Conservation (phyloP, 257 asterid species). For the Avicennia marina region DNA sequence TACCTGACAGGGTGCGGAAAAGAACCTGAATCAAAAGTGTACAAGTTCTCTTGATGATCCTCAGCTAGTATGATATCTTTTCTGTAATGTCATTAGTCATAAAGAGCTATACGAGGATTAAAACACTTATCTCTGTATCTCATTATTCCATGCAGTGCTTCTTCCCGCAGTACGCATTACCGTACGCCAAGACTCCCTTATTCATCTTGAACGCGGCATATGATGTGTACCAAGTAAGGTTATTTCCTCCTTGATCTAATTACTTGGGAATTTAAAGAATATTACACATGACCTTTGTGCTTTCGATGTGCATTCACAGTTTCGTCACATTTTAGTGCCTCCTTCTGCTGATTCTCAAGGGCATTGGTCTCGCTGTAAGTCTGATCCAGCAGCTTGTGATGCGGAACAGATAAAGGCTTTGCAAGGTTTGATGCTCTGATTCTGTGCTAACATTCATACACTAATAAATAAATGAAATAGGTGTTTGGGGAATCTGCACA, state of each 20-base stretch:
- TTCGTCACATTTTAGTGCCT: constrained; percentile 80
- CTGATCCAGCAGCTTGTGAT: constrained; percentile 50
- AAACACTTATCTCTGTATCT: too few relatives aligned
- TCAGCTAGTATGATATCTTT: constrained; percentile 39
- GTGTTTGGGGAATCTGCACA: too few relatives aligned
- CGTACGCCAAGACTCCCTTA: constrained; percentile 63
- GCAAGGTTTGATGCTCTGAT: constrained; percentile 53
- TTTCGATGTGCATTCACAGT: constrained; percentile 28
- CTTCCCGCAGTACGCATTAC: constrained; percentile 83
- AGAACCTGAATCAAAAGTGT: constrained; percentile 65
- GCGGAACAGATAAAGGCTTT: constrained; percentile 48
- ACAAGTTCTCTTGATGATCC: constrained; percentile 45
- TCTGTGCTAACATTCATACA: too few relatives aligned
- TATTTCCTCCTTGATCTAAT: background rate
- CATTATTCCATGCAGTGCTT: constrained; percentile 52
- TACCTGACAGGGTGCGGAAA: constrained; percentile 62
- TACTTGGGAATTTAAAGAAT: too few relatives aligned
- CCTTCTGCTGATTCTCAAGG: constrained; percentile 84
- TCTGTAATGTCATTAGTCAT: background rate
- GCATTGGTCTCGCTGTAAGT: constrained; percentile 83
- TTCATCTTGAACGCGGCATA: constrained; percentile 90
- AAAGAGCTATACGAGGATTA: too few relatives aligned
- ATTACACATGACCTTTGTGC: too few relatives aligned
- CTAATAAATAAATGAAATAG: too few relatives aligned
- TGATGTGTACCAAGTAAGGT: constrained; percentile 83